These are phyloP conservation scores for Clarireedia homoeocarpa DNA, from an alignment of 2,329 filamentous ascomycete genomes.

Conservation along the genomic window DNA sequence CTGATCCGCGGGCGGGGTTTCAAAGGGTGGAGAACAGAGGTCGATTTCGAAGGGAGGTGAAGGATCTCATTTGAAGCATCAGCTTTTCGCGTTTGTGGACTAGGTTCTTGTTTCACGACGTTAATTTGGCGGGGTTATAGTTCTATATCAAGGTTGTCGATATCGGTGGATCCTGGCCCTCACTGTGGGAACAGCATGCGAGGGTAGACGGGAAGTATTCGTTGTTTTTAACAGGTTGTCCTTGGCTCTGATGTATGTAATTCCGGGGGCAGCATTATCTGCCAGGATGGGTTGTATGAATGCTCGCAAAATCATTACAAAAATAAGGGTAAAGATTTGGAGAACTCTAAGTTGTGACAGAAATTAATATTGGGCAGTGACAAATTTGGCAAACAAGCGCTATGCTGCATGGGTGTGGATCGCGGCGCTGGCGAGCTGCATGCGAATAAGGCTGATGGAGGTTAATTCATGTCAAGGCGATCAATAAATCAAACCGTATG, in stretches of 20 bases:
- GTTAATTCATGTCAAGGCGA: neutral
- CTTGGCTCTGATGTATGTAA: conserved; percentile 2
- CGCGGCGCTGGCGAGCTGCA: neutral
- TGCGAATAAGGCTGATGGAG: conserved; percentile 5
- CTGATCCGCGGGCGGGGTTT: conserved; percentile 15
- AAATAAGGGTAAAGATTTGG: neutral
- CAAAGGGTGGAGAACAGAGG: conserved; percentile 21
- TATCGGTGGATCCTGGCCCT: conserved; percentile 20
- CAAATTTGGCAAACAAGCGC: conserved; percentile 8
- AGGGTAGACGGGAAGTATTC: conserved; percentile 4
- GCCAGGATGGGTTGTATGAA: conserved; percentile 14
- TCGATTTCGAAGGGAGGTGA: conserved; percentile 22
- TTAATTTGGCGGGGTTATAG: conserved; percentile 24
- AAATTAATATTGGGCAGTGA: neutral
- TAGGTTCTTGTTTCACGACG: conserved; percentile 24
- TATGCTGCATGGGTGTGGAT: neutral
- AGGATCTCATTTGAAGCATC: conserved; percentile 28
- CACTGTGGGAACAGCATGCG: conserved; percentile 3
- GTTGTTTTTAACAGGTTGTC: conserved; percentile 2
- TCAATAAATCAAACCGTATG: neutral
- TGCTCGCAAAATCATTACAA: conserved; percentile 14
- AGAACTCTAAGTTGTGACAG: neutral
- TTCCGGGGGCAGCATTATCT: conserved; percentile 17
- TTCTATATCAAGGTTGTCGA: conserved; percentile 25
- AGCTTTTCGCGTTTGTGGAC: conserved; percentile 18